Base-by-base conservation (phyloP, 2,329 filamentous ascomycete genomes). In the Beauveria varroae region DNA sequence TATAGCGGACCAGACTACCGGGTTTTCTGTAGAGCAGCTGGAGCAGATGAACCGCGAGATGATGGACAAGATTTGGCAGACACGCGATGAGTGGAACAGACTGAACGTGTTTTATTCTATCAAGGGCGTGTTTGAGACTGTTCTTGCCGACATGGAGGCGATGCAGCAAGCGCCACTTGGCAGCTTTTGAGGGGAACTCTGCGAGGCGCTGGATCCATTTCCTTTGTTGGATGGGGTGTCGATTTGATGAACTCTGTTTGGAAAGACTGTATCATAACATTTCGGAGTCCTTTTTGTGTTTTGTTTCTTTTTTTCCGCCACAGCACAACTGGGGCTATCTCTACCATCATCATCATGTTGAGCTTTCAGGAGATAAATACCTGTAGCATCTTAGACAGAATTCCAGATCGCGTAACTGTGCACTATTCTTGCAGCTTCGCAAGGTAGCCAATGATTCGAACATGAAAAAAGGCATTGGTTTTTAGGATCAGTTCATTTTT, bases 31-130 rank as follows among this genome's bases (percentile, higher is more conserved):
- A 57, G 95, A 99, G 75, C 93, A 99, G 73, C 78, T 99, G 22
- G 93, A 98, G 78, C 93, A 98, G 74, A 87, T 97, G 71, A 93
- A 93, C 72, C 88, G 92, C 8, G 86, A 88, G 66, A 78, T 98
- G 65, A 98, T 98, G 93, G 89, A 93, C 63, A 86, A 87, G 65
- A 83, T 98, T 50, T 99, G 95, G 95, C 81, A 81, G 63, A 83
- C 83, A 63, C 83, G 92, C 55, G 82, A 85, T 53, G 87, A 96
- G 69, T 95, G 90, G 85, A 95, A 99, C 74, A 85, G 95, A 49
- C 87, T 86, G 68, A 81, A 81, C 67, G 92, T 96, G 16, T 80
- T 87, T 16, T 77, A 76, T 51, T 76, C 80, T 43, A 81, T 96
- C 43, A 79, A 79, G 47, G 78, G 82, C 18, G 85, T 89, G 5